Conservation (phyloP, 2,329 filamentous ascomycete genomes). For the Coniochaeta pulveracea region DNA sequence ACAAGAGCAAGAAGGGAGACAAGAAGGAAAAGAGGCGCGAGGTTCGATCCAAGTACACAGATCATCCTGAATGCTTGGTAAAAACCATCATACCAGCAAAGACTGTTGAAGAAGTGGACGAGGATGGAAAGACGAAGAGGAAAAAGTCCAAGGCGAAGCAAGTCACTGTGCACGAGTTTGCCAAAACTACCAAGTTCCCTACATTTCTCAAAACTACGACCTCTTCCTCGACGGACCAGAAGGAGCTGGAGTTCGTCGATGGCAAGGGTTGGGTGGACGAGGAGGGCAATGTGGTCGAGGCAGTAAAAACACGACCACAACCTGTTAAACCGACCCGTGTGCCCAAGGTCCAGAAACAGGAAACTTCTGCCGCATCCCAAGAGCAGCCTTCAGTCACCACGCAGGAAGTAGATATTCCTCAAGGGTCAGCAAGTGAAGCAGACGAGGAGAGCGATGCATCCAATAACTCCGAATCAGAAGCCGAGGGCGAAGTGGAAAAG, state of each 20-base stretch:
- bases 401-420: not conserved
- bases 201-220: constrained; percentile 60
- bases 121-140: constrained; percentile 38
- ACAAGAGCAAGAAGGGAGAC: constrained; percentile 32
- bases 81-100: constrained; percentile 59
- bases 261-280: constrained; percentile 83
- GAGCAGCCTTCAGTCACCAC: too few species aligned
- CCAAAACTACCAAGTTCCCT: constrained; percentile 71
- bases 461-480: constrained; percentile 10
- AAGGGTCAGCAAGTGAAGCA: constrained; percentile 5
- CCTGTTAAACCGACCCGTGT: constrained; percentile 11
- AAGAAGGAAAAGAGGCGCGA: constrained; percentile 43
- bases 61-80: constrained; percentile 72
- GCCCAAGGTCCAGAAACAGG: constrained; percentile 6
- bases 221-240: constrained; percentile 23
- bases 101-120: constrained; percentile 27
- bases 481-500: constrained; percentile 14
- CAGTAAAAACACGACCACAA: constrained; percentile 27
- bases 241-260: constrained; percentile 59
- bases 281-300: constrained; percentile 64
- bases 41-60: constrained; percentile 67
- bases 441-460: constrained; percentile 15
- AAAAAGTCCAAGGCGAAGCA: constrained; percentile 26
- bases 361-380: not conserved
- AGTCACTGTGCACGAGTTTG: constrained; percentile 77